phyloP scores from a whole-genome alignment of 2,329 filamentous ascomycete species.

The Hypoxylon sp. region DNA sequence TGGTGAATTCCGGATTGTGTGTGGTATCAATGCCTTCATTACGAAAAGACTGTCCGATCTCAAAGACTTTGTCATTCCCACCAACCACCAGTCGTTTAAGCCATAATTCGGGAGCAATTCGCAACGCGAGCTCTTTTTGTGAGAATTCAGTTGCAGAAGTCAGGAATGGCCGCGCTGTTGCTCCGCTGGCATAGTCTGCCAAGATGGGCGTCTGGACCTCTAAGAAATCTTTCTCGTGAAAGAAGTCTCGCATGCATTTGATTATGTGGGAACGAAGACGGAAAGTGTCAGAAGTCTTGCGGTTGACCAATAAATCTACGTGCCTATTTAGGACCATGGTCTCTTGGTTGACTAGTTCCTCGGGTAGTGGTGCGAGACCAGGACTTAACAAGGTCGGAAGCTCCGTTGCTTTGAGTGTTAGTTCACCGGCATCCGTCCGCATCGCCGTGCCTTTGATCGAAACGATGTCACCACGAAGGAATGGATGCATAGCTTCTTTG shows the following conservation, averaged over 20 bases:
- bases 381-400: conserved; percentile 80
- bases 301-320: conserved; percentile 84
- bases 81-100: conserved; percentile 91
- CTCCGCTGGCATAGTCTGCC: conserved; percentile 83
- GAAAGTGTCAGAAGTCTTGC: conserved; percentile 71
- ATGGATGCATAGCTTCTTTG: conserved; percentile 68
- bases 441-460: conserved; percentile 76
- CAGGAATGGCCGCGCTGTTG: conserved; percentile 84
- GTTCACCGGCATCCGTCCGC: conserved; percentile 75
- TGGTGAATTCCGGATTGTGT: conserved; percentile 97
- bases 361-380: conserved; percentile 80
- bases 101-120: conserved; percentile 95
- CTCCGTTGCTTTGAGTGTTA: conserved; percentile 73
- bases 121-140: conserved; percentile 74
- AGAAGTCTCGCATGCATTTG: conserved; percentile 75
- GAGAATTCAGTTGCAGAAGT: conserved; percentile 81
- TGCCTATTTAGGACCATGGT: conserved; percentile 80
- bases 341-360: conserved; percentile 73
- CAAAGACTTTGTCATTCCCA: conserved; percentile 87
- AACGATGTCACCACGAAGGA: conserved; percentile 77
- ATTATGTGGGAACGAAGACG: conserved; percentile 78
- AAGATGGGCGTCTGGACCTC: conserved; percentile 94
- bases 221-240: conserved; percentile 76
- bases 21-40: conserved; percentile 93
- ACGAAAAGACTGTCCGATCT: conserved; percentile 90